Conservation (phyloP, 2,329 filamentous ascomycete species). For the Alternaria atra region DNA sequence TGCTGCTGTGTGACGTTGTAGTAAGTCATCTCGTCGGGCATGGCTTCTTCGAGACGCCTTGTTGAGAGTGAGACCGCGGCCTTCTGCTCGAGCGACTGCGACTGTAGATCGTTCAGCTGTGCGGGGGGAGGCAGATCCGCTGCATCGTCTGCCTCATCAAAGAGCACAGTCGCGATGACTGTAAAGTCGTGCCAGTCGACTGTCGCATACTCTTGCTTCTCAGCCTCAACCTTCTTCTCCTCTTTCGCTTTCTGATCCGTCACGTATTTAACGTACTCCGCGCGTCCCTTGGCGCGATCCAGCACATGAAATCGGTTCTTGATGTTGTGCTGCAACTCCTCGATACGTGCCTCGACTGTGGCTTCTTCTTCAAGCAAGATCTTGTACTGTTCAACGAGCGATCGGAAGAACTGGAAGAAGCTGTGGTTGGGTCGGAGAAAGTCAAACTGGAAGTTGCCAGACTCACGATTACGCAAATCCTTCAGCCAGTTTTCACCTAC, state of each 20-base stretch:
- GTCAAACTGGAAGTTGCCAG: slow-evolving; percentile 92
- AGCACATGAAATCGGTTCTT: slow-evolving; percentile 83
- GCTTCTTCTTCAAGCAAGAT: slow-evolving; percentile 76
- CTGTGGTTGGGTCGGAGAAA: slow-evolving; percentile 96
- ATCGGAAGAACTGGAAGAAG: slow-evolving; percentile 93
- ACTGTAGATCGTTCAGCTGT: slow-evolving; percentile 89
- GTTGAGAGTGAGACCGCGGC: slow-evolving; percentile 87
- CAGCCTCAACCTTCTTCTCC: slow-evolving; percentile 85
- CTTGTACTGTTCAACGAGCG: slow-evolving; percentile 93
- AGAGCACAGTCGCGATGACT: slow-evolving; percentile 92
- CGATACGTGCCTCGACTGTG: slow-evolving; percentile 75
- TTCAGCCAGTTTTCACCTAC: slow-evolving; percentile 94
- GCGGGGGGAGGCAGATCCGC: slow-evolving; percentile 88
- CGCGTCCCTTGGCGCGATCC: slow-evolving; percentile 81
- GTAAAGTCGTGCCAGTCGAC: slow-evolving; percentile 99
- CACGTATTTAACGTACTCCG: slow-evolving; percentile 86
- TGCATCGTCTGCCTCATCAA: slow-evolving; percentile 87
- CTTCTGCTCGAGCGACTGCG: slow-evolving; percentile 93
- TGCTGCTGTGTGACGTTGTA: slow-evolving; percentile 49
- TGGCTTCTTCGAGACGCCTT: slow-evolving; percentile 91
- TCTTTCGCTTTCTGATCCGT: slow-evolving; percentile 87
- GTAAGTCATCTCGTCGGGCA: slow-evolving; percentile 74
- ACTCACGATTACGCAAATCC: slow-evolving; percentile 84
- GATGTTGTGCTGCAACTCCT: slow-evolving; percentile 76
- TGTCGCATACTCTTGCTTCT: slow-evolving; percentile 78